Evolutionary conservation across 805 yeast genomes (phyloP).

Genomic region (Ogataea angusta): DNA sequence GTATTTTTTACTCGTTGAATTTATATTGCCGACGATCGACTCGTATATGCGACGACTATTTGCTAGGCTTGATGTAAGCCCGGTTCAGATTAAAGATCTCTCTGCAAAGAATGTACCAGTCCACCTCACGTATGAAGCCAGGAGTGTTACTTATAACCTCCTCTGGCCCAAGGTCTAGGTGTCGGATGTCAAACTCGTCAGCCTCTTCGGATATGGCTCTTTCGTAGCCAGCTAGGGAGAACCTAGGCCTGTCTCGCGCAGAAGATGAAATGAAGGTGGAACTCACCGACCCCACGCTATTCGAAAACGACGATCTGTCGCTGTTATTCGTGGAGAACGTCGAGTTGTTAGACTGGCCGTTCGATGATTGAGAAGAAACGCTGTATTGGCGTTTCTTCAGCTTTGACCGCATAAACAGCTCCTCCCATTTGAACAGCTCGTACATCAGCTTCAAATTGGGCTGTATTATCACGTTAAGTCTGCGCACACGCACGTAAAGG

Average conservation of each 20-base stretch:
- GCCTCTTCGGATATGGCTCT: conserved; percentile 20
- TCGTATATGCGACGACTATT: conserved; percentile 6
- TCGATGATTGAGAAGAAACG: conserved; percentile 20
- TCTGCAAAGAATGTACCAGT: conserved; percentile 85
- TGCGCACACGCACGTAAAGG: conserved; percentile 79
- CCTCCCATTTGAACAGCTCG: conserved; percentile 76
- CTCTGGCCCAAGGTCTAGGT: conserved; percentile 14
- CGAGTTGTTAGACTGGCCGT: conserved; percentile 16
- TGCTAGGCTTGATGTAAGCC: conserved; percentile 47
- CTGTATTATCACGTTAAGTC: conserved; percentile 89
- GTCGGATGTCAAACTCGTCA: conserved; percentile 20
- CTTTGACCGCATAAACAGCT: conserved; percentile 26
- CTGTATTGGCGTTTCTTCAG: conserved; percentile 12
- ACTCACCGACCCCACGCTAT: conserved; percentile 23
- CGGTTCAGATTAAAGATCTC: conserved; percentile 77
- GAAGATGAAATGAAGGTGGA: conserved; percentile 17
- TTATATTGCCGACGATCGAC: conserved; percentile 7
- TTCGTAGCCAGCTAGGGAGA: conserved; percentile 14
- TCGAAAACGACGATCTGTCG: conserved; percentile 26
- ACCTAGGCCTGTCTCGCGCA: conserved; percentile 16
- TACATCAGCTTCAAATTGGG: conserved; percentile 91
- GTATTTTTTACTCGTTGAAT: neutral
- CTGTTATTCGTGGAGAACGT: conserved; percentile 17
- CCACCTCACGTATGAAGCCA: conserved; percentile 57
- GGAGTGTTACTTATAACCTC: conserved; percentile 35